Base-by-base conservation (phyloP, 2,329 filamentous ascomycete species). In the Scedosporium minutisporum region DNA sequence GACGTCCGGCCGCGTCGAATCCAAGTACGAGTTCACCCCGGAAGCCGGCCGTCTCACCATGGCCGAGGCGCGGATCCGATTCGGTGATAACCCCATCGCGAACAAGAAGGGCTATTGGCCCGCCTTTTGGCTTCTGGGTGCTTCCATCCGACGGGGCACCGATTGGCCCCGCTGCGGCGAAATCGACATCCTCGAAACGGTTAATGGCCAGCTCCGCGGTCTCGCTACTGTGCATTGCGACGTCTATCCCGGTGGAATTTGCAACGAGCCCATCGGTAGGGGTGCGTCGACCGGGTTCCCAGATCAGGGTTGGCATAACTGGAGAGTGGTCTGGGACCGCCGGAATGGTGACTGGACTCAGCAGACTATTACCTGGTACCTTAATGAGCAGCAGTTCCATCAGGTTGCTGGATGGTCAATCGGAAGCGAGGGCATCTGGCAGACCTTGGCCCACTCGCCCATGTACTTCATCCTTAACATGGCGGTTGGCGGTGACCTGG, bases 91-190 rank as follows among this genome's bases (percentile, higher is more conserved):
- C 69, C 51, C 69, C 1, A 67, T 68, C 51, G 73, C 74, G 2
- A 69, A 70, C 53, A 81, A 83, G 70, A 75, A 82, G 66, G 83
- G 83, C 4, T 74, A 85, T 59, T 85, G 82, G 82, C 82, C 82
- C 0, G 82, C 82, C 0, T 84, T 84, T 67, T 85, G 82, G 82
- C 73, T 83, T 64, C 74, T 85, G 16, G 82, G 82, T 48, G 75
- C 83, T 59, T 69, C 76, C 10, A 73, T 80, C 62, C 77, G 79
- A 27, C 72, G 77, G 55, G 80, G 80, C 7, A 77, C 74, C 1
- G 42, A 67, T 14, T 85, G 83, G 83, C 83, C 83, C 0, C 61
- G 64, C 7, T 80, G 79, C 63, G 83, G 82, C 64, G 83, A 85
- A 75, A 73, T 85, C 59, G 83, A 85, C 69, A 79, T 85, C 66